phyloP scores from a whole-genome alignment of 352 stramenopile species.

The Pythium coloratum region DNA sequence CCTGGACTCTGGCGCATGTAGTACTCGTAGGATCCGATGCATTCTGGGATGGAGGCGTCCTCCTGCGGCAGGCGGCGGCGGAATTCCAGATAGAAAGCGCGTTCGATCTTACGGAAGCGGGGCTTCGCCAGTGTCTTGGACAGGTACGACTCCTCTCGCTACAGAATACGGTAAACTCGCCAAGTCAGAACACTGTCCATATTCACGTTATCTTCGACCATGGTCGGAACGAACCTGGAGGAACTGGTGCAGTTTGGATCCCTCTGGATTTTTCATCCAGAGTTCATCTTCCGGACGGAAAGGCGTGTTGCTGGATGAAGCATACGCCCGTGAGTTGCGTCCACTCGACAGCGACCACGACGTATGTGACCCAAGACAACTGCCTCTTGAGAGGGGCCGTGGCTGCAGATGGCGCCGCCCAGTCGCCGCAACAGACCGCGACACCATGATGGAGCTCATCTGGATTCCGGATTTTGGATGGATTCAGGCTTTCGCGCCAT shows the following conservation, averaged over 20 bases:
- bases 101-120: slow-evolving; percentile 59
- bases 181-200: background rate
- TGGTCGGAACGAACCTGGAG: slow-evolving; percentile 44
- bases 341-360: background rate
- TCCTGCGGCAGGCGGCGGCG: slow-evolving; percentile 58
- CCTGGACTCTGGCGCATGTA: slow-evolving; percentile 58
- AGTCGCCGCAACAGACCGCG: too few relatives aligned
- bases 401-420: background rate
- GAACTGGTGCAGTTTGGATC: slow-evolving; percentile 56
- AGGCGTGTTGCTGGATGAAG: background rate
- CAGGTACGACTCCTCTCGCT: slow-evolving; percentile 58
- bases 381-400: background rate
- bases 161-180: slow-evolving; percentile 2
- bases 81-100: slow-evolving; percentile 67
- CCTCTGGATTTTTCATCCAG: slow-evolving; percentile 53
- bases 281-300: slow-evolving; percentile 14
- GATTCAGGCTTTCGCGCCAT: background rate
- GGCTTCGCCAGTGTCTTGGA: slow-evolving; percentile 49
- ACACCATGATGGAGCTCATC: background rate
- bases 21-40: slow-evolving; percentile 75
- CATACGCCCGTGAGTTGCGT: background rate
- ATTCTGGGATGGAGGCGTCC: slow-evolving; percentile 70
- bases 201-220: background rate
- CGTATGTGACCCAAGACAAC: background rate
- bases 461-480: background rate